Conservation (phyloP, 768 basidiomycete species). For the Scleroderma bovista region DNA sequence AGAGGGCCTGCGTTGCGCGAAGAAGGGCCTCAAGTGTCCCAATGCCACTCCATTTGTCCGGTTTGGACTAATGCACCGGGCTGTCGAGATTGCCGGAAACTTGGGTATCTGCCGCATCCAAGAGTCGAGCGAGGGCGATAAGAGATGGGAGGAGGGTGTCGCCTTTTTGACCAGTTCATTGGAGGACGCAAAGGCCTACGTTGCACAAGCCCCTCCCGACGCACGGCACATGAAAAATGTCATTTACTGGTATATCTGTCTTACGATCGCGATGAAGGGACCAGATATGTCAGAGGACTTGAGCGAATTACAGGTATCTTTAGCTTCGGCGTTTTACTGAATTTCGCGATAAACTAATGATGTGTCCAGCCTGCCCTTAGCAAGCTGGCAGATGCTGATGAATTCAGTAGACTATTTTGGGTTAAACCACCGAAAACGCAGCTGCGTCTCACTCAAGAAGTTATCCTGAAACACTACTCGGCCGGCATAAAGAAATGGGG, state of each 20-base stretch:
- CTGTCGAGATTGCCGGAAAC: constrained; percentile 54
- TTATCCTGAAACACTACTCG: constrained; percentile 43
- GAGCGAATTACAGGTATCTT: constrained; percentile 42
- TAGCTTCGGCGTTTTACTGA: not conserved
- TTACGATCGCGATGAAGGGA: constrained; percentile 48
- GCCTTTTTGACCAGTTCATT: constrained; percentile 55
- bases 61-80: constrained; percentile 54
- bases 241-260: constrained; percentile 52
- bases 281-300: constrained; percentile 45
- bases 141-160: constrained; percentile 53
- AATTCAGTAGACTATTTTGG: constrained; percentile 45
- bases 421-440: constrained; percentile 44
- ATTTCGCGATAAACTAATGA: not conserved
- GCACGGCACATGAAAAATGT: constrained; percentile 55
- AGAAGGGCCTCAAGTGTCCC: constrained; percentile 60
- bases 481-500: constrained; percentile 44
- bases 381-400: constrained; percentile 47
- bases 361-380: constrained; percentile 30
- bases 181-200: constrained; percentile 54
- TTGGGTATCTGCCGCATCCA: constrained; percentile 48
- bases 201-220: constrained; percentile 55
- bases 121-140: constrained; percentile 35
- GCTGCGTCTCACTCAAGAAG: constrained; percentile 46
- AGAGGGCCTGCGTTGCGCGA: constrained; percentile 54
- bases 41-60: constrained; percentile 50